Percentiles rank a stretch among this genome's conserved stretches.
phyloP scores from a whole-genome alignment of 345 rosid genomes.

The Salix caprea region DNA sequence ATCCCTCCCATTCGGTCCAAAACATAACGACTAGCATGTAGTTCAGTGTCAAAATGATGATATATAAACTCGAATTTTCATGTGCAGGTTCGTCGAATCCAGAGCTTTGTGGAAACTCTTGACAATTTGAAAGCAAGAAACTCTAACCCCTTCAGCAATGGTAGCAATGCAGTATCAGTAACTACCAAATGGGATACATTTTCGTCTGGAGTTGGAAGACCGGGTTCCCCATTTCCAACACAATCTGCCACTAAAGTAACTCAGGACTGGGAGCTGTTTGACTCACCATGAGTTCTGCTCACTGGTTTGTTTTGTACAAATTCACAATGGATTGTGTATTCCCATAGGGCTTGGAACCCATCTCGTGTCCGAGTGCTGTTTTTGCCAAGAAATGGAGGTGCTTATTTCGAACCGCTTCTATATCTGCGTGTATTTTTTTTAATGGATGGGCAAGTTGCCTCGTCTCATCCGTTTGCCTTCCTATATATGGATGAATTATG shows the following conservation, averaged over 20 bases:
- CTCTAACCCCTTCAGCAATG: conserved; percentile 15
- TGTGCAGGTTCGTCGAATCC: conserved; percentile 38
- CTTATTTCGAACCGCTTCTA: not conserved
- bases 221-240: conserved; percentile 23
- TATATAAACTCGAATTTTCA: not conserved
- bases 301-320: not conserved
- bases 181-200: conserved; percentile 33
- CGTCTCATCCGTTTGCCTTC: not conserved
- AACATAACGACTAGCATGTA: not conserved
- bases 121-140: conserved; percentile 41
- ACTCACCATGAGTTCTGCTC: not conserved
- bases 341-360: not conserved
- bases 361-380: not conserved
- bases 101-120: conserved; percentile 35
- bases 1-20: not conserved
- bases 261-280: conserved; percentile 47
- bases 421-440: not conserved
- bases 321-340: not conserved
- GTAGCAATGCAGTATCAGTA: conserved; percentile 22
- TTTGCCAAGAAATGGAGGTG: not conserved
- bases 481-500: not conserved
- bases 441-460: not conserved
- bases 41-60: not conserved
- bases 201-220: conserved; percentile 32
- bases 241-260: conserved; percentile 36